These are phyloP conservation scores for Neurospora sp. DNA, from an alignment of 495 filamentous ascomycete species.

Conservation along the genomic window DNA sequence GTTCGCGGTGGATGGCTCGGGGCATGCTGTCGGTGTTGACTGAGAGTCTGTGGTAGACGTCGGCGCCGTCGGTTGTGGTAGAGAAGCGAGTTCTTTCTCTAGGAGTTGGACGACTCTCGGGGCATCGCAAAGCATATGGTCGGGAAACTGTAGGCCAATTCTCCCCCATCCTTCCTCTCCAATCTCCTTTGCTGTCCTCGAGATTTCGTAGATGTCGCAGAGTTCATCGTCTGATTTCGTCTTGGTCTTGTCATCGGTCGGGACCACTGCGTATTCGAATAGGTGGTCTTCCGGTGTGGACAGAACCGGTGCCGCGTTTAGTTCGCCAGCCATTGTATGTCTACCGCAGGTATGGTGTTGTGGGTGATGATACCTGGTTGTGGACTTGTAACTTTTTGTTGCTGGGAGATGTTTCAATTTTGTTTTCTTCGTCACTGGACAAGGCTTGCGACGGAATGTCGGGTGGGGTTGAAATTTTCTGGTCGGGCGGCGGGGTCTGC, in stretches of 20 bases:
- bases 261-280: constrained; percentile 43
- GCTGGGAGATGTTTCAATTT: background rate
- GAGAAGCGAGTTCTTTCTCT: constrained; percentile 40
- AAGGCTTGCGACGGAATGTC: background rate
- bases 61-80: background rate
- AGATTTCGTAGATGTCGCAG: constrained; percentile 72
- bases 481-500: background rate
- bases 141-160: constrained; percentile 89
- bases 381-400: background rate
- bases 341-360: background rate
- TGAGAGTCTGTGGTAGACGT: background rate
- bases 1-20: background rate
- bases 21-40: background rate
- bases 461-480: background rate
- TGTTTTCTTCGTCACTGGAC: background rate
- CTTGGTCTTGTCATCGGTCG: constrained; percentile 21
- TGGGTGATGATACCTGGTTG: background rate
- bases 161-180: constrained; percentile 56
- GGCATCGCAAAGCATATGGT: constrained; percentile 79
- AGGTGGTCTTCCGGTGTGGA: constrained; percentile 81
- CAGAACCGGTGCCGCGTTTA: constrained; percentile 56
- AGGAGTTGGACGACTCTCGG: constrained; percentile 68
- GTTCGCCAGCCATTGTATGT: constrained; percentile 24
- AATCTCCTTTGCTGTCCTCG: constrained; percentile 69
- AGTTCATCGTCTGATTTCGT: constrained; percentile 60